phyloP scores from a whole-genome alignment of 768 basidiomycete species.

The Tylopilus vinaceipallidus region DNA sequence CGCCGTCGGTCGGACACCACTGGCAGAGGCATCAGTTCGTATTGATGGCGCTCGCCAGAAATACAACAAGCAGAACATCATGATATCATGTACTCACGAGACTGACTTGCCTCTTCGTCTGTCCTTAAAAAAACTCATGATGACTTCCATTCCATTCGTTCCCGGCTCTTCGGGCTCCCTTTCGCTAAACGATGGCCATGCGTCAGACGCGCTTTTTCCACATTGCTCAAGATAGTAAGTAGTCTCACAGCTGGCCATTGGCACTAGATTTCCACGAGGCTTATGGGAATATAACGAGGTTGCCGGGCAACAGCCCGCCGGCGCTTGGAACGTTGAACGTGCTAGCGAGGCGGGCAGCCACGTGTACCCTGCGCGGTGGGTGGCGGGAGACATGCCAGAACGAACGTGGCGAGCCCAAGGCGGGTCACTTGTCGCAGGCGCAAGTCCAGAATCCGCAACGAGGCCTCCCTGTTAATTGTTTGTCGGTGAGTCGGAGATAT shows the following conservation, averaged over 20 bases:
- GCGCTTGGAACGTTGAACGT: conserved; percentile 10
- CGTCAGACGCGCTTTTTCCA: conserved; percentile 18
- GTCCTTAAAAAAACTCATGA: background rate
- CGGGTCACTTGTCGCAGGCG: too few relatives aligned
- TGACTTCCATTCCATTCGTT: conserved; percentile 1
- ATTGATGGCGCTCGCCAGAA: background rate
- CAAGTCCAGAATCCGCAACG: background rate
- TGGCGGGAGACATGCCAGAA: conserved; percentile 1
- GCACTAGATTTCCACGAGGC: conserved; percentile 17
- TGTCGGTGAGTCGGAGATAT: conserved; percentile 14
- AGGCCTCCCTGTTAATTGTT: conserved; percentile 2
- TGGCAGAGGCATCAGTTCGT: too few relatives aligned
- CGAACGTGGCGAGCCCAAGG: conserved; percentile 12
- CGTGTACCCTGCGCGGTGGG: conserved; percentile 1
- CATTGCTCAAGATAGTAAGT: conserved; percentile 8
- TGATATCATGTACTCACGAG: background rate
- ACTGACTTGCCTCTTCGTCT: conserved; percentile 1
- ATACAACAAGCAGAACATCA: conserved; percentile 7
- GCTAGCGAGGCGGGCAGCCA: background rate
- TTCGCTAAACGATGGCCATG: conserved; percentile 18
- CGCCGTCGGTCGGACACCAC: too few relatives aligned
- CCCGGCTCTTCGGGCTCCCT: conserved; percentile 9
- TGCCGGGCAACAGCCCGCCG: background rate
- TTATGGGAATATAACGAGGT: conserved; percentile 17
- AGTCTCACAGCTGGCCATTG: background rate